Base-by-base conservation (phyloP, 75 land plant genomes). In the Pinus taeda region DNA sequence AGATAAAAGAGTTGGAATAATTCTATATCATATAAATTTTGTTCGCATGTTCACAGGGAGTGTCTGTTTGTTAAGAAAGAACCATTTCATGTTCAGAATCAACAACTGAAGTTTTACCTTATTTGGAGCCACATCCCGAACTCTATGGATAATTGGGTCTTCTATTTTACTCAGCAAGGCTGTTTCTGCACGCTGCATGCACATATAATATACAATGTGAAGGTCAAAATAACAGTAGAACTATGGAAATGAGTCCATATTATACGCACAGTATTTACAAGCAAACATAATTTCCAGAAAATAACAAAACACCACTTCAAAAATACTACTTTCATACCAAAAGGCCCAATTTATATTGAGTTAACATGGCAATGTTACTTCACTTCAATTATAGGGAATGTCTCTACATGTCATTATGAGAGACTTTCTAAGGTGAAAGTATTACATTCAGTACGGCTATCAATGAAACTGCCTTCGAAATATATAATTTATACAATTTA, bases 101-200 rank as follows among this genome's bases (percentile, higher is more conserved):
- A 36, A 53, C 15, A 11, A 72, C 29, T 14, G 30, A 24, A 53
- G 30, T 39, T 6, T 14, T 83, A 91, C 93, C 93, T 91, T 91
- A 79, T 91, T 91, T 39, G 93, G 93, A 73, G 93, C 93, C 59
- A 91, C 93, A 86, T 91, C 90, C 56, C 93, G 75, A 70, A 91
- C 90, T 76, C 77, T 86, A 61, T 86, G 91, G 78, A 91, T 78
- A 60, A 83, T 26, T 13, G 87, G 89, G 36, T 77, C 80, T 61
- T 69, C 74, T 79, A 88, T 86, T 39, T 30, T 67, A 60, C 81
- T 85, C 59, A 64, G 73, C 78, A 91, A 74, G 55, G 81, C 74
- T 21, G 79, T 20, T 71, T 91, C 91, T 36, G 93, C 93, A 20
- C 69, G 84, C 93, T 91, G 77, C 0, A 77, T 57, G 8, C 20